These are phyloP conservation scores for Penicillium sp. DNA, from an alignment of 2,329 filamentous ascomycete genomes.

Conservation along the genomic window DNA sequence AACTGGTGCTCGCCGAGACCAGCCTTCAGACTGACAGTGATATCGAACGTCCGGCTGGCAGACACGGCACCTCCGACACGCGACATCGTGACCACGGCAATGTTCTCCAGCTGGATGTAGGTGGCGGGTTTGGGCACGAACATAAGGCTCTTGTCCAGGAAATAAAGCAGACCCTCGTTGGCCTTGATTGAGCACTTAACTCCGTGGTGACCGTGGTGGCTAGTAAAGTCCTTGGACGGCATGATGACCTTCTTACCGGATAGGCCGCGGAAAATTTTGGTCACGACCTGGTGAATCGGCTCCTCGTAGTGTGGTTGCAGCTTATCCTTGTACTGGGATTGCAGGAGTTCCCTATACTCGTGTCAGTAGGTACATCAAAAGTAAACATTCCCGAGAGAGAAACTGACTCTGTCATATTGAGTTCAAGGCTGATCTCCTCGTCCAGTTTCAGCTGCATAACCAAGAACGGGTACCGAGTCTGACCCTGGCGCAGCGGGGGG, in stretches of 20 bases:
- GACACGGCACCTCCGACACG: conserved; percentile 91
- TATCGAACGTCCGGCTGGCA: conserved; percentile 92
- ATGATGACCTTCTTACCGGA: conserved; percentile 93
- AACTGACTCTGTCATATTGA: conserved; percentile 78
- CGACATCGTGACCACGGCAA: conserved; percentile 87
- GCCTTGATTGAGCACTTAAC: conserved; percentile 99
- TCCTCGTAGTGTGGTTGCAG: conserved; percentile 86
- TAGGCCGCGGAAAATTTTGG: conserved; percentile 89
- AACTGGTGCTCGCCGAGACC: conserved; percentile 89
- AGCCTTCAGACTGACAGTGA: conserved; percentile 83
- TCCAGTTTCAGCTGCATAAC: conserved; percentile 99
- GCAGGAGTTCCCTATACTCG: conserved; percentile 59
- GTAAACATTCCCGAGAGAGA: not conserved
- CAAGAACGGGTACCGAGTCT: conserved; percentile 95
- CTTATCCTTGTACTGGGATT: conserved; percentile 83
- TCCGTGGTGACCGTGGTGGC: conserved; percentile 85
- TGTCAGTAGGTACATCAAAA: conserved; percentile 9
- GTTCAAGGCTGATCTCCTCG: conserved; percentile 90
- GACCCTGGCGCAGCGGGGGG: conserved; percentile 89
- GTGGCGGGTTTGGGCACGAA: conserved; percentile 98
- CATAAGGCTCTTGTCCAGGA: conserved; percentile 96
- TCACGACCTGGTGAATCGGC: conserved; percentile 86
- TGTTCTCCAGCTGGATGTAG: conserved; percentile 93
- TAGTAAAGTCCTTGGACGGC: conserved; percentile 89
- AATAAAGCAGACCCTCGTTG: conserved; percentile 95